Base-by-base conservation (phyloP, 495 filamentous ascomycete genomes). In the Neurospora sp. region DNA sequence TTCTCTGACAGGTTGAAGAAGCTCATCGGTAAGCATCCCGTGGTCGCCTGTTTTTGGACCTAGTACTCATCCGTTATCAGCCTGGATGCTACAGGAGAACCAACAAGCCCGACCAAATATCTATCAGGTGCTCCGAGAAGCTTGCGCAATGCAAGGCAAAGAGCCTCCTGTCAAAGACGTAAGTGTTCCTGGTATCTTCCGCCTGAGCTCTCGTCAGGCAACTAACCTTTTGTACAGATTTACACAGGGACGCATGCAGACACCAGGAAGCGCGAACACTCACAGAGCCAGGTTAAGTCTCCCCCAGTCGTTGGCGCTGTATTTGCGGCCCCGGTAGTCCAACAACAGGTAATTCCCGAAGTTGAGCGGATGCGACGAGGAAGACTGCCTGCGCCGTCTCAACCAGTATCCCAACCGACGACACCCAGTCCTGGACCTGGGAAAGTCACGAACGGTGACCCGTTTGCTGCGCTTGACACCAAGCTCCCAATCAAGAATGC, bases 331-430 rank as follows among this genome's bases (percentile, higher is more conserved):
- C 90, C 92, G 44, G 85, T 88, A 70, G 86, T 90, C 16, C 88
- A 92, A 75, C 87, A 92, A 76, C 89, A 91, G 74, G 83, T 87
- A 9, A 90, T 98, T 74, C 96, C 96, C 7, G 95, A 98, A 73
- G 93, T 99, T 75, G 91, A 91, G 73, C 96, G 96, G 8, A 98
- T 98, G 96, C 87, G 96, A 62, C 88, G 96, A 80, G 96, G 96
- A 9, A 89, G 96, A 72, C 92, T 94, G 9, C 87, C 90, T 6
- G 90, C 88, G 41, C 78, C 80, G 16, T 78, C 78, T 40, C 84
- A 83, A 37, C 77, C 83, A 23, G 77, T 75, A 10, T 79, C 78
- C 1, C 82, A 82, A 69, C 76, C 76, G 42, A 78, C 84, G n/a
- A 91, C 90, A 76, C 89, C 91, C 18, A 93, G 89, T 74, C 89